Conservation (phyloP, 768 basidiomycete species). For the Kwoniella heveanensis region DNA sequence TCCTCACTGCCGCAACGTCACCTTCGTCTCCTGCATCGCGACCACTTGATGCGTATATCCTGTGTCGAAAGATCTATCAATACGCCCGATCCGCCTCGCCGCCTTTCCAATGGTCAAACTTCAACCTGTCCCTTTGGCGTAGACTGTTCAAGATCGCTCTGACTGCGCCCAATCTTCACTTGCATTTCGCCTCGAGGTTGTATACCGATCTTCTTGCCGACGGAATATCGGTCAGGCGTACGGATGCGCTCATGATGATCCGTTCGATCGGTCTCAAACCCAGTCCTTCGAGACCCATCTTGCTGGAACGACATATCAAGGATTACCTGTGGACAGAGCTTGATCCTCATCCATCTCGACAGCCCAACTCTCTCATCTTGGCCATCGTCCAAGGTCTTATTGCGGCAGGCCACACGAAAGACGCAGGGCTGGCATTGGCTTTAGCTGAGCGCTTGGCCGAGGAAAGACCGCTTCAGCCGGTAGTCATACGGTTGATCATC, state of each 20-base stretch:
- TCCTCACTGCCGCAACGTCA: conserved; percentile 12
- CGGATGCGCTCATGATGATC: conserved; percentile 34
- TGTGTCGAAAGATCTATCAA: conserved; percentile 29
- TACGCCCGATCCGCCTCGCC: conserved; percentile 15
- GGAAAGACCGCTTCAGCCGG: neutral
- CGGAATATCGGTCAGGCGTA: conserved; percentile 10
- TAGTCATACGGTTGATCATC: conserved; percentile 10
- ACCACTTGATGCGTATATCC: conserved; percentile 25
- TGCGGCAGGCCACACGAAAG: conserved; percentile 5
- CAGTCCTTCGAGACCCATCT: conserved; percentile 25
- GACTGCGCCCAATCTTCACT: conserved; percentile 13
- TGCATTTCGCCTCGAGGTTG: conserved; percentile 41
- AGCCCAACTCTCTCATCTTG: conserved; percentile 7
- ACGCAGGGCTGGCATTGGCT: conserved; percentile 24
- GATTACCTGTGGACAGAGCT: conserved; percentile 31
- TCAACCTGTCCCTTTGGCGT: conserved; percentile 19
- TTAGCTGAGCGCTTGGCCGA: conserved; percentile 14
- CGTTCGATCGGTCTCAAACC: conserved; percentile 20
- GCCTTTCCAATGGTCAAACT: conserved; percentile 27
- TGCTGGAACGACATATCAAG: conserved; percentile 42
- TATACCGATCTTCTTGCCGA: conserved; percentile 43
- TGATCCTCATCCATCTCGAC: neutral
- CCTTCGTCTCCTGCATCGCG: neutral
- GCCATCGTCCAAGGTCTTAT: conserved; percentile 32
- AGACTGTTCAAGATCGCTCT: conserved; percentile 28